phyloP scores from a whole-genome alignment of 2,329 filamentous ascomycete genomes.

The Pyrenochaeta sp. region DNA sequence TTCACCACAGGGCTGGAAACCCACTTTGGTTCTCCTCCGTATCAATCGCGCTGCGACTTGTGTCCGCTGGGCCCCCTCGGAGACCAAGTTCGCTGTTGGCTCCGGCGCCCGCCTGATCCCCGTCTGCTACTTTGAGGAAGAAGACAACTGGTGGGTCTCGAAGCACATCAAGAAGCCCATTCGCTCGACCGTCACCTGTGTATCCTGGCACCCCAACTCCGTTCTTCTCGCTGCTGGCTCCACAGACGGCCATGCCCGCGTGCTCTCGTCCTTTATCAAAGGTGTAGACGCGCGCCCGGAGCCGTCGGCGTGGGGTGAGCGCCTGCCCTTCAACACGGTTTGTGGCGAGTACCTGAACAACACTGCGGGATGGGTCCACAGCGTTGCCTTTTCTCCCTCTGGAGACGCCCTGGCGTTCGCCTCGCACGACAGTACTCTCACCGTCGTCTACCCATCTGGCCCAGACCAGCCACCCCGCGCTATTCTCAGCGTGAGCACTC shows the following conservation, averaged over 20 bases:
- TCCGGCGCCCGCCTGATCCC: constrained; percentile 95
- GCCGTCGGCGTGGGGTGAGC: constrained; percentile 90
- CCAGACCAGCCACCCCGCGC: constrained; percentile 90
- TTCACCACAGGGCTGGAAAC: constrained; percentile 91
- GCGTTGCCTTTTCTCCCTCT: constrained; percentile 89
- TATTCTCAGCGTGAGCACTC: constrained; percentile 88
- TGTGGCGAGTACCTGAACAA: constrained; percentile 97
- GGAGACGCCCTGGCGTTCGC: constrained; percentile 94
- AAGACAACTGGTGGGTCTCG: constrained; percentile 99
- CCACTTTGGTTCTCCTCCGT: constrained; percentile 92
- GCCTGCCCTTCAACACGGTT: constrained; percentile 96
- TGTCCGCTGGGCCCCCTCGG: constrained; percentile 95
- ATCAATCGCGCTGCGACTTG: constrained; percentile 97
- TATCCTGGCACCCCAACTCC: constrained; percentile 97
- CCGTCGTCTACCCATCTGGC: constrained; percentile 90
- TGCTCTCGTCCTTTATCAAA: constrained; percentile 96
- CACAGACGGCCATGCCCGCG: constrained; percentile 95
- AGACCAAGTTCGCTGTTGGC: constrained; percentile 97
- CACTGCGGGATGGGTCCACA: constrained; percentile 95
- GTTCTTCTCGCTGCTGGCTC: constrained; percentile 93
- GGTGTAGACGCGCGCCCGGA: constrained; percentile 87
- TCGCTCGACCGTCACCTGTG: constrained; percentile 91
- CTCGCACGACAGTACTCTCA: constrained; percentile 94
- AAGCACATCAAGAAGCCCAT: constrained; percentile 99
- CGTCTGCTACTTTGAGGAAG: constrained; percentile 97